A percentile compares a stretch with the other conserved stretches of the same genome.
These are phyloP conservation scores for Fistulifera solaris DNA, from an alignment of 108 stramenopile genomes.

Conservation along the genomic window DNA sequence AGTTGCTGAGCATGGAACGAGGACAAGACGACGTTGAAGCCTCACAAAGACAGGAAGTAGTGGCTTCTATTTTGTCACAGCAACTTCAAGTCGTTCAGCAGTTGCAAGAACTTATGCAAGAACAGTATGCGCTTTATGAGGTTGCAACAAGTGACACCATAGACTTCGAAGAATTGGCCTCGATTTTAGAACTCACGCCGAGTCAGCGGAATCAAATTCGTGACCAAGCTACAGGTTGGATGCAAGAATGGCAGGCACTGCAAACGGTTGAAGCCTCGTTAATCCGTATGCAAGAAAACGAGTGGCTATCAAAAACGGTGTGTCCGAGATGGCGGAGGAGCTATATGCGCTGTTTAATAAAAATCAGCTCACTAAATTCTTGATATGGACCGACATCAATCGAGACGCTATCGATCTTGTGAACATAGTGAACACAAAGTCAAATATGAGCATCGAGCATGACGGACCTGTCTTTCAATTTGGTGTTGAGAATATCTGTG, in stretches of 20 bases:
- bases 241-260: constrained; percentile 57
- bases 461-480: constrained; percentile 60
- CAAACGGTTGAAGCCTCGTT: constrained; percentile 49
- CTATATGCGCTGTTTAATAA: constrained; percentile 72
- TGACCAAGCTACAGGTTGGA: constrained; percentile 28
- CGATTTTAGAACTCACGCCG: constrained; percentile 42
- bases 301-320: constrained; percentile 74
- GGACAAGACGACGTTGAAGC: constrained; percentile 63
- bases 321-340: constrained; percentile 54
- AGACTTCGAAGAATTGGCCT: constrained; percentile 48
- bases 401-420: constrained; percentile 77
- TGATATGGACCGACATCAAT: constrained; percentile 81
- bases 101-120: constrained; percentile 55
- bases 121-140: constrained; percentile 44
- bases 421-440: constrained; percentile 57
- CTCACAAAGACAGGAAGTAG: constrained; percentile 47
- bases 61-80: constrained; percentile 57
- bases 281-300: constrained; percentile 47
- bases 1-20: constrained; percentile 80
- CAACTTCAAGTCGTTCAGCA: constrained; percentile 68
- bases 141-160: constrained; percentile 8
- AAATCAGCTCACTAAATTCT: constrained; percentile 73
- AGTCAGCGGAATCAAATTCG: constrained; percentile 38
- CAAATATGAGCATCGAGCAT: constrained; percentile 16
- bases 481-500: constrained; percentile 41